Conservation (phyloP, 805 yeast species). For the Metschnikowia colocasiae region DNA sequence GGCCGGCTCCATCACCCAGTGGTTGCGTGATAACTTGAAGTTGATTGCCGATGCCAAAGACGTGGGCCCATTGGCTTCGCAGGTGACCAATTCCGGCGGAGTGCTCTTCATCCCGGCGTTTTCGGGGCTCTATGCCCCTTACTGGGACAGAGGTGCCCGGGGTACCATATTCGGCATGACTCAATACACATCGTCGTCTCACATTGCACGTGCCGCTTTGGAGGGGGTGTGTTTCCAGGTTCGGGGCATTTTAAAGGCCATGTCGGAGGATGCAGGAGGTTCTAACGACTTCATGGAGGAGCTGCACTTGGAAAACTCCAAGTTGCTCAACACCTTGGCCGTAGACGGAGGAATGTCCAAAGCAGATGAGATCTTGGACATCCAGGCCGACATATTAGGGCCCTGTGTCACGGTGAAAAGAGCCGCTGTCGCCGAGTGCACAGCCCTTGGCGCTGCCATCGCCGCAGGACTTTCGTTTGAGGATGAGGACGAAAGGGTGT, state of each 20-base stretch:
- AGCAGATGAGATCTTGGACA: constrained; percentile 87
- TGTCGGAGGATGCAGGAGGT: constrained; percentile 80
- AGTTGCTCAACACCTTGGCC: constrained; percentile 53
- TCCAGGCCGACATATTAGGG: constrained; percentile 89
- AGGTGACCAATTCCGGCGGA: constrained; percentile 79
- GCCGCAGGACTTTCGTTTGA: constrained; percentile 78
- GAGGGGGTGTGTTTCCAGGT: constrained; percentile 96
- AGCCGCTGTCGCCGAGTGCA: constrained; percentile 82
- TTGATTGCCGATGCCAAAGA: constrained; percentile 78
- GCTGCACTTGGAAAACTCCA: constrained; percentile 40
- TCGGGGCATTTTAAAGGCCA: constrained; percentile 82
- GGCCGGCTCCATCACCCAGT: constrained; percentile 90
- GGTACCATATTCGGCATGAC: constrained; percentile 93
- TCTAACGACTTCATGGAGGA: constrained; percentile 57
- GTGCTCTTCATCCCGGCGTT: constrained; percentile 95
- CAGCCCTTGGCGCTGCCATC: constrained; percentile 94
- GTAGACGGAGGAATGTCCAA: constrained; percentile 97
- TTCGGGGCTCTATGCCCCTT: constrained; percentile 91
- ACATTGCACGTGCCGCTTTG: constrained; percentile 89
- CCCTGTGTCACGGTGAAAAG: constrained; percentile 79
- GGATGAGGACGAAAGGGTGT: constrained; percentile 52
- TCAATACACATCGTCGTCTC: constrained; percentile 86
- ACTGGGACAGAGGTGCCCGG: constrained; percentile 90
- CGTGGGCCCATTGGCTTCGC: constrained; percentile 84
- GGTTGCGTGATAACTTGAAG: constrained; percentile 89